Evolutionary conservation across 1,139 yeast genomes (phyloP), one percentile per base, ranked within the genome.

Genomic region (Lodderomyces theae): DNA sequence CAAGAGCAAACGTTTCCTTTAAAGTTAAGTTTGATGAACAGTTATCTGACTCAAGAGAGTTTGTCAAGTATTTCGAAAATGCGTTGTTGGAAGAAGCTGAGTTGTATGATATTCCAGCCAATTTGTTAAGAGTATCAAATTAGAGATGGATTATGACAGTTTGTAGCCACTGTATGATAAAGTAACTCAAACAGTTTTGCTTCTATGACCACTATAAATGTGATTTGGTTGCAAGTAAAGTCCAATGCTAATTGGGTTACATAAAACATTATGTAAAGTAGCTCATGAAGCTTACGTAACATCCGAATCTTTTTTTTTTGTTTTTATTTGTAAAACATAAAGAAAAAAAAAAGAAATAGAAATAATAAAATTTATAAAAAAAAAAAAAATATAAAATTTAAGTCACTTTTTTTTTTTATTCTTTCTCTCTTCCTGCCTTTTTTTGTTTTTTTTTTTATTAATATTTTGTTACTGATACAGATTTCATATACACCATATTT

Each of bases 1-100:
- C 53, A 11, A 48, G 49, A 10, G 68, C 77, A 22, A 62, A 63
- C 30, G 72, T 83, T 37, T 71, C 68, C 13, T 67, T 81, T 45
- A 77, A 78, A 49, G 54, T 71, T 46, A 66, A 63, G 50, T 61
- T 52, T 46, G 61, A 68, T 50, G 62, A 56, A 29, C 58, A 58
- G 39, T 53, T 67, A 43, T 43, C 53, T 26, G 77, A 71, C 51
- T 52, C 75, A 13, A 60, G 57, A 47, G 60, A 60, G 37, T 68
- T 69, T 46, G 70, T 66, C 19, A 62, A 56, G 5, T 47, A 42
- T 35, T 69, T 69, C 51, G 62, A 67, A 51, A 60, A 59, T 29
- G 51, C 60, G 5, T 59, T 67, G 48, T 57, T 61, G 39, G 51
- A 58, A 35, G 68, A 63, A 51, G 31, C 31, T 28, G 31, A 28